Conservation (phyloP, 2,329 filamentous ascomycete species). For the Aspergillus piperis region DNA sequence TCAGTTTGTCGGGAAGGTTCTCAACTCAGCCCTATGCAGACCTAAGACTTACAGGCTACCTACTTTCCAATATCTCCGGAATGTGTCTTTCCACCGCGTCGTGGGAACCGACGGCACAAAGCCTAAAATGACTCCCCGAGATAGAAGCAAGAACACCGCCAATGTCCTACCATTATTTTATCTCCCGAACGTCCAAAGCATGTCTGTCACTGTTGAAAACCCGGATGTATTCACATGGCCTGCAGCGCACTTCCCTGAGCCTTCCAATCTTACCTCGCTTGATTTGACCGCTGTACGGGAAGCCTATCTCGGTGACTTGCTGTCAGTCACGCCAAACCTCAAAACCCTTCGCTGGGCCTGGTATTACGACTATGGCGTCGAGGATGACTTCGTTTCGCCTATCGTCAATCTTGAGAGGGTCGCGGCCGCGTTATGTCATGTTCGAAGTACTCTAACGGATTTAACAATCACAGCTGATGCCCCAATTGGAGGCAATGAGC, state of each 20-base stretch:
- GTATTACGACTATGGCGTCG: conserved; percentile 10
- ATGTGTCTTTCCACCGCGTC: conserved; percentile 1
- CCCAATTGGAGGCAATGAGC: background rate
- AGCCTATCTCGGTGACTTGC: conserved; percentile 11
- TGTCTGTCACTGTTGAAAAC: conserved; percentile 21
- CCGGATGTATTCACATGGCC: conserved; percentile 20
- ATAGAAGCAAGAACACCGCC: conserved; percentile 12
- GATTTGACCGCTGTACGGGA: conserved; percentile 16
- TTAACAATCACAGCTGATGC: conserved; percentile 18
- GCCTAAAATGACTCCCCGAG: too few species aligned
- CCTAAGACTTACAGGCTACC: conserved; percentile 2
- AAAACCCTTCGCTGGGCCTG: conserved; percentile 15
- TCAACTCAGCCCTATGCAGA: conserved; percentile 14
- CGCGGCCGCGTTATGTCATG: conserved; percentile 19
- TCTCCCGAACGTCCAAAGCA: conserved; percentile 18
- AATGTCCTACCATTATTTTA: conserved; percentile 25
- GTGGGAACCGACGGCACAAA: background rate
- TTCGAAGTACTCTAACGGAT: conserved; percentile 21
- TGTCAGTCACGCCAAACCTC: conserved; percentile 14
- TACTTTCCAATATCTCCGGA: conserved; percentile 10
- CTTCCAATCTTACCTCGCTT: conserved; percentile 12
- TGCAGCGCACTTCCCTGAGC: conserved; percentile 3
- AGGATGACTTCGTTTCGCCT: conserved; percentile 8
- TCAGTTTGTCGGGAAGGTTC: conserved; percentile 15
- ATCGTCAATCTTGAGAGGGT: conserved; percentile 21